Evolutionary conservation across 768 basidiomycete genomes (phyloP).

Genomic region (Leccinum olivaceopallidum): DNA sequence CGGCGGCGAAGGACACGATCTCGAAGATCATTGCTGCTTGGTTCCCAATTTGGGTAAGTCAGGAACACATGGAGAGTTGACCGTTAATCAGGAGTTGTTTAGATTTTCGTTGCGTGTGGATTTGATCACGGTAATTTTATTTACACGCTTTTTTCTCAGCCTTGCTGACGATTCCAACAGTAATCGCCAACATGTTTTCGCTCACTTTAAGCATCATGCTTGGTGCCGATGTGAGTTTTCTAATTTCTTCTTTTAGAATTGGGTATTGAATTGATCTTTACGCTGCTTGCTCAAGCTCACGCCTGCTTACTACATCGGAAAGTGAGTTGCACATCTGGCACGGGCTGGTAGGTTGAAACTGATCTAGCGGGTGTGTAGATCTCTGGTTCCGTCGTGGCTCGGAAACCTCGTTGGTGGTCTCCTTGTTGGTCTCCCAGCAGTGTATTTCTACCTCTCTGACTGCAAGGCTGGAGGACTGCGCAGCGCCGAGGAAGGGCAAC

Average conservation of each 20-base stretch:
- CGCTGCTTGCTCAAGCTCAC: constrained; percentile 20
- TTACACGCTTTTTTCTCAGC: background rate
- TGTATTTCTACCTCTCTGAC: constrained; percentile 63
- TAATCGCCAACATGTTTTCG: constrained; percentile 78
- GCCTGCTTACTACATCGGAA: constrained; percentile 59
- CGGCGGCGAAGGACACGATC: constrained; percentile 63
- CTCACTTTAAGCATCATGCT: constrained; percentile 72
- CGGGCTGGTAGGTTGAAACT: background rate
- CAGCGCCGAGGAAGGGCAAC: constrained; percentile 39
- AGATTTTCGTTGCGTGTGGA: constrained; percentile 71
- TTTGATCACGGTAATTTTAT: constrained; percentile 62
- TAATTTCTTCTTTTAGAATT: background rate
- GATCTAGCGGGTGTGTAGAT: constrained; percentile 35
- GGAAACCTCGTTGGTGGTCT: constrained; percentile 70
- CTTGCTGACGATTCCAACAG: constrained; percentile 32
- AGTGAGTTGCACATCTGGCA: constrained; percentile 41
- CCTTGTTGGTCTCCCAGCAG: constrained; percentile 61
- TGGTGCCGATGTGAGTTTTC: constrained; percentile 53
- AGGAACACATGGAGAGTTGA: background rate
- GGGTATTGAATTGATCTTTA: constrained; percentile 3
- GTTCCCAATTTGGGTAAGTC: constrained; percentile 72
- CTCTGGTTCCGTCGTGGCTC: constrained; percentile 62
- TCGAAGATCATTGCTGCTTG: constrained; percentile 71
- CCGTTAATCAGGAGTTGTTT: background rate
- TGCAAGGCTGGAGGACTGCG: constrained; percentile 41